These are phyloP conservation scores for Fusarium scirpi DNA, from an alignment of 2,329 filamentous ascomycete genomes.

Conservation along the genomic window DNA sequence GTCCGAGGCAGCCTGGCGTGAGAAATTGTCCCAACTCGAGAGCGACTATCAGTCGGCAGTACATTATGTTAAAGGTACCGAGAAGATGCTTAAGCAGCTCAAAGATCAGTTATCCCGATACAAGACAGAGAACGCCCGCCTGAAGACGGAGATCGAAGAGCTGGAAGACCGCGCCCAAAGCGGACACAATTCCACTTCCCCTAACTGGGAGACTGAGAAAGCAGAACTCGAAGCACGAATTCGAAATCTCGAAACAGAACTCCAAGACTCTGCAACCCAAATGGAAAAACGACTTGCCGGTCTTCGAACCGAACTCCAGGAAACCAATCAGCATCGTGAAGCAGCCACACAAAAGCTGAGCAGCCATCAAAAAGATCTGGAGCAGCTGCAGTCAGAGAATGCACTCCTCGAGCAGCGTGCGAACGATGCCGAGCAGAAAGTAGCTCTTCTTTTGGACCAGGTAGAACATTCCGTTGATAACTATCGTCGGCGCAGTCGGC, in stretches of 20 bases:
- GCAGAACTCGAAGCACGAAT: constrained; percentile 75
- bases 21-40: constrained; percentile 93
- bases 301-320: constrained; percentile 76
- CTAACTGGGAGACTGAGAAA: constrained; percentile 82
- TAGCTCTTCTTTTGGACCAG: constrained; percentile 91
- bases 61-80: constrained; percentile 97
- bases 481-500: constrained; percentile 83
- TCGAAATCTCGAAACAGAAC: constrained; percentile 74
- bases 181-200: constrained; percentile 57
- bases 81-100: constrained; percentile 99
- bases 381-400: constrained; percentile 87
- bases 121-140: constrained; percentile 84
- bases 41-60: constrained; percentile 98
- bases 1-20: constrained; percentile 88
- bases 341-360: constrained; percentile 69
- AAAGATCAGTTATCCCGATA: constrained; percentile 96
- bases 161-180: constrained; percentile 66
- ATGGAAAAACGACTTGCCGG: constrained; percentile 78
- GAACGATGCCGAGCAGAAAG: constrained; percentile 90
- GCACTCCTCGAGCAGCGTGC: constrained; percentile 83
- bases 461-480: constrained; percentile 94
- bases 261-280: constrained; percentile 72
- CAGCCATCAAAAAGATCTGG: constrained; percentile 74
- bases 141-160: constrained; percentile 84
- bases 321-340: constrained; percentile 74